These are phyloP conservation scores for Sclerotinia glacialis DNA, from an alignment of 2,329 filamentous ascomycete genomes.

Conservation along the genomic window DNA sequence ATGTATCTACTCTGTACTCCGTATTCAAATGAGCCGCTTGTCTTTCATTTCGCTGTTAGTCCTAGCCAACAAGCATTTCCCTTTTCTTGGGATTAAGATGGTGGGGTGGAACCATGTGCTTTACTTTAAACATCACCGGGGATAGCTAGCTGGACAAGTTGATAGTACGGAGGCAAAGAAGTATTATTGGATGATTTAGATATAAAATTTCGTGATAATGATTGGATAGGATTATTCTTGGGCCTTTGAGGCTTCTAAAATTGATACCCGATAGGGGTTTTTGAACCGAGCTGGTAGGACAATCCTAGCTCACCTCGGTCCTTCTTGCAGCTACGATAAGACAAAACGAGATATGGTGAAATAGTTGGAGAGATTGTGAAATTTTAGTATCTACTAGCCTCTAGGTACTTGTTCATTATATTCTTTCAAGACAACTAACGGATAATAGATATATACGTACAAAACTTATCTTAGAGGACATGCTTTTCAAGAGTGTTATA, in stretches of 20 bases:
- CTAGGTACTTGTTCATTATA: too few species aligned
- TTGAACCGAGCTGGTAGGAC: not conserved
- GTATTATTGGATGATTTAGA: slow-evolving; percentile 9
- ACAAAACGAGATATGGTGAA: not conserved
- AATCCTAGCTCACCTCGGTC: slow-evolving; percentile 12
- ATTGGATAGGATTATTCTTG: not conserved
- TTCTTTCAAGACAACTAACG: not conserved
- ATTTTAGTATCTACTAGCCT: too few species aligned
- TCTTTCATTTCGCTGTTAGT: not conserved
- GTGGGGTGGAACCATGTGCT: not conserved
- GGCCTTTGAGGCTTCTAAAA: not conserved
- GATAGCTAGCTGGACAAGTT: slow-evolving; percentile 10
- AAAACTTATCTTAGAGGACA: not conserved
- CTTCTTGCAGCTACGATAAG: slow-evolving; percentile 2
- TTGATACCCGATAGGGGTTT: not conserved
- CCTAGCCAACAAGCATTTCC: slow-evolving; percentile 1
- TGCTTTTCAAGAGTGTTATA: too few species aligned
- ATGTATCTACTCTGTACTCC: not conserved
- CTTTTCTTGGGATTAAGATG: not conserved
- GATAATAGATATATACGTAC: not conserved
- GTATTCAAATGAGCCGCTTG: not conserved
- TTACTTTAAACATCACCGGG: not conserved
- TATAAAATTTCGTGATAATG: not conserved
- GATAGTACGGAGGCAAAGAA: too few species aligned
- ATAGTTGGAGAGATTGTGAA: not conserved